Percentiles rank a stretch among this genome's conserved stretches.
Evolutionary conservation across 352 stramenopile species (phyloP).

Genomic region (Blastocystis sp.): DNA sequence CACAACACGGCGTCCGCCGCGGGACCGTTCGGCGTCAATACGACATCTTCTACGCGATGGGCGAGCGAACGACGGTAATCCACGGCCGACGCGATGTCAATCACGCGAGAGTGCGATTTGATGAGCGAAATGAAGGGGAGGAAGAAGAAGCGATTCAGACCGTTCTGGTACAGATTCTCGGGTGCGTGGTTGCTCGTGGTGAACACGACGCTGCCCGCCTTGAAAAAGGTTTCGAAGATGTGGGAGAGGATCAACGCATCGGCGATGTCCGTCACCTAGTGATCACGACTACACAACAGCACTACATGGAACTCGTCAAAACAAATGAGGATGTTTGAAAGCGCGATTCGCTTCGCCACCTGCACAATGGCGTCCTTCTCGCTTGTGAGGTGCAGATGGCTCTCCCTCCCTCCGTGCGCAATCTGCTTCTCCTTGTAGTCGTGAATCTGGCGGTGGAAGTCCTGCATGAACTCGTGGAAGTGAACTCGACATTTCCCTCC

Average conservation of each 20-base stretch:
- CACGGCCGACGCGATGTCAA: slow-evolving; percentile 51
- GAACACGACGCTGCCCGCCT: slow-evolving; percentile 87
- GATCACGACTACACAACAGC: slow-evolving; percentile 78
- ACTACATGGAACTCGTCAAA: slow-evolving; percentile 73
- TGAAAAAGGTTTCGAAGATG: slow-evolving; percentile 89
- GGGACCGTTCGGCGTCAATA: slow-evolving; percentile 42
- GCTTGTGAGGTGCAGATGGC: slow-evolving; percentile 80
- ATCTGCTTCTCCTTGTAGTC: slow-evolving; percentile 84
- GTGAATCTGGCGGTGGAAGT: slow-evolving; percentile 91
- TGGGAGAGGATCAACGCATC: slow-evolving; percentile 93
- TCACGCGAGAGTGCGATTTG: slow-evolving; percentile 76
- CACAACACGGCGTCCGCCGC: slow-evolving; percentile 44
- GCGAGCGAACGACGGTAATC: slow-evolving; percentile 63
- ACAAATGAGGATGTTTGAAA: slow-evolving; percentile 45
- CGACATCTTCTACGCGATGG: slow-evolving; percentile 63
- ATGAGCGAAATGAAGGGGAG: slow-evolving; percentile 91
- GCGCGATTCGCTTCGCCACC: slow-evolving; percentile 67
- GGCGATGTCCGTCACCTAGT: slow-evolving; percentile 95
- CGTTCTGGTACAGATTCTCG: slow-evolving; percentile 89
- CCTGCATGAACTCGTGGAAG: slow-evolving; percentile 96
- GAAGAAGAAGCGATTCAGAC: slow-evolving; percentile 94
- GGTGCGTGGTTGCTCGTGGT: slow-evolving; percentile 92
- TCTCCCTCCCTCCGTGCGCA: slow-evolving; percentile 81
- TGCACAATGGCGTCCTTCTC: slow-evolving; percentile 74
- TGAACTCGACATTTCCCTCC: slow-evolving; percentile 83